Evolutionary conservation across 2,329 filamentous ascomycete species (phyloP), one percentile per base, ranked within the genome.

Genomic region (Ascochyta pisi): DNA sequence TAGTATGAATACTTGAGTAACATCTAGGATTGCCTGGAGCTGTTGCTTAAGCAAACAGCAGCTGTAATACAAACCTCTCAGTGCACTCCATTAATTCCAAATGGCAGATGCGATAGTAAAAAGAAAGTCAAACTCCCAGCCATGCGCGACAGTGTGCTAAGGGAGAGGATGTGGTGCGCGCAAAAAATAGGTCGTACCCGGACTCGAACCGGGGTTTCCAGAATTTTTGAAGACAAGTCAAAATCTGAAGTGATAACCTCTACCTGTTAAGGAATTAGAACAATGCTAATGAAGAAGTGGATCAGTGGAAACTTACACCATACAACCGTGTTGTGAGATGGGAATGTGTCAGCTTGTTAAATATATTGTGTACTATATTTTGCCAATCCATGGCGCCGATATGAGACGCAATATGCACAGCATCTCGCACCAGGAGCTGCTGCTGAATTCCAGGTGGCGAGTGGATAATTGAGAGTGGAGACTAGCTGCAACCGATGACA

Each of bases 191-290:
- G 54, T 57, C 54, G 48, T 57, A 53, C 54, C 54, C 54, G 54
- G 54, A 53, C 49, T 57, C 63, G 61, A 64, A 65, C 63, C 61
- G 63, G 63, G 63, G 63, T 65, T 65, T 62, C 62, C 63, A 65
- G 63, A 65, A 65, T 29, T 27, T 60, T 47, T 57, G 44, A 58
- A 19, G 33, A 9, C n/a, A 24, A 56, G 39, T 65, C 61, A 65
- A 65, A 65, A 65, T 64, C 63, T 65, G 63, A 62, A 65, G 61
- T 65, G 63, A 65, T 65, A 65, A 65, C 63, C 63, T 64, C 63
- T 64, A 63, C 59, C 19, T 23, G 27, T 19, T 10, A 22, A 24
- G n/a, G 54, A 61, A 58, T 61, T 51, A 61, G 58, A 19, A 41
- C 43, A 12, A 41, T 53, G 38, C 35, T 53, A 44, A 33, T 34